Evolutionary conservation across 2,329 filamentous ascomycete species (phyloP).

Genomic region (Orbilia javanica): DNA sequence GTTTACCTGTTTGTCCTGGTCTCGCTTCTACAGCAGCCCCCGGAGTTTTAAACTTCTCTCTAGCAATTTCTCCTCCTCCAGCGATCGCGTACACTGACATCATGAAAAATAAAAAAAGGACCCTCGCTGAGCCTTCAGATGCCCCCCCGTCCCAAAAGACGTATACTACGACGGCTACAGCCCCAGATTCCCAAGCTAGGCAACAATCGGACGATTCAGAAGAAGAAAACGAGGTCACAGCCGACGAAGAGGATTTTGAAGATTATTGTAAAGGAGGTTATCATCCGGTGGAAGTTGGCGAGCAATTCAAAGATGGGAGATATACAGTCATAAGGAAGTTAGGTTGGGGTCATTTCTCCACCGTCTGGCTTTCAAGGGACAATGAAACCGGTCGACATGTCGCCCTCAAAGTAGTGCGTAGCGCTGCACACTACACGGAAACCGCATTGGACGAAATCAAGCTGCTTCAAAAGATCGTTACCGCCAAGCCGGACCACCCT

Average conservation of each 20-base stretch:
- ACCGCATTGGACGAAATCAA: conserved; percentile 99
- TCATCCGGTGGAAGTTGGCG: conserved; percentile 92
- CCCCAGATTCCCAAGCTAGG: conserved; percentile 72
- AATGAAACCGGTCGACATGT: conserved; percentile 89
- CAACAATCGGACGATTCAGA: conserved; percentile 78
- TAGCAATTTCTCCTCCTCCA: conserved; percentile 12
- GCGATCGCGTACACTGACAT: conserved; percentile 37
- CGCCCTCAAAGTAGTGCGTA: conserved; percentile 96
- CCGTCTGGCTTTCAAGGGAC: conserved; percentile 78
- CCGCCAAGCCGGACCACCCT: conserved; percentile 93
- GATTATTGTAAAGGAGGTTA: conserved; percentile 99
- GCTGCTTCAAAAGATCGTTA: conserved; percentile 94
- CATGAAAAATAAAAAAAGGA: conserved; percentile 53
- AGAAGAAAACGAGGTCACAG: conserved; percentile 88
- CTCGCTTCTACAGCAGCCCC: conserved; percentile 40
- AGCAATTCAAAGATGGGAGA: conserved; percentile 96
- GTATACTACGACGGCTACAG: conserved; percentile 65
- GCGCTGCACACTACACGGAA: conserved; percentile 97
- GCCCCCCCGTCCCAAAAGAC: conserved; percentile 70
- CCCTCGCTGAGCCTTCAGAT: conserved; percentile 63
- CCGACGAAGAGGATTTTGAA: conserved; percentile 98
- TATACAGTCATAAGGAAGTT: conserved; percentile 96
- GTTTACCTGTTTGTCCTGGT: conserved; percentile 22
- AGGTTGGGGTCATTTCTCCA: conserved; percentile 72
- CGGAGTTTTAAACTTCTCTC: conserved; percentile 33